Conservation (phyloP, 352 stramenopile genomes). For the Globisporangium polare region DNA sequence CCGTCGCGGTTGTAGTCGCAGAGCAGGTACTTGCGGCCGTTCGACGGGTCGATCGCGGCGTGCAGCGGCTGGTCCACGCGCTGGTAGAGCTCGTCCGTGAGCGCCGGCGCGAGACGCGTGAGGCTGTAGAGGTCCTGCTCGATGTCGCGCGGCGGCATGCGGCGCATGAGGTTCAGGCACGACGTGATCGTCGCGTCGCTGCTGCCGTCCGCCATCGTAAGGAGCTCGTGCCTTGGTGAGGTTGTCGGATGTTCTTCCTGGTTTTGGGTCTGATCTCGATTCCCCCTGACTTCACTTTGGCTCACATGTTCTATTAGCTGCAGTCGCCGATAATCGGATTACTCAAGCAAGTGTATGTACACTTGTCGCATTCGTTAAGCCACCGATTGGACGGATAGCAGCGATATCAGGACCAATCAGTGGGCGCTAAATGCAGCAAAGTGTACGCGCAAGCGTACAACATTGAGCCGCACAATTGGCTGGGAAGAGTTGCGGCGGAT, state of each 20-base stretch:
- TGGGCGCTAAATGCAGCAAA: background rate
- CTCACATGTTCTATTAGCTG: too few relatives aligned
- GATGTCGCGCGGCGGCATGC: conserved; percentile 84
- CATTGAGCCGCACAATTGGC: conserved; percentile 15
- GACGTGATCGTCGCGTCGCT: conserved; percentile 55
- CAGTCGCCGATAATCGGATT: too few relatives aligned
- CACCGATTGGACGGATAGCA: too few relatives aligned
- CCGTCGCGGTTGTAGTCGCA: conserved; percentile 96
- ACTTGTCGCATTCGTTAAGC: too few relatives aligned
- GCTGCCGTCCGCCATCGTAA: conserved; percentile 21
- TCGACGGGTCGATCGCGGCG: conserved; percentile 78
- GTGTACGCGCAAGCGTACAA: background rate
- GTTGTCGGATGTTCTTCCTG: too few relatives aligned
- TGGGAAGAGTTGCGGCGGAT: conserved; percentile 25
- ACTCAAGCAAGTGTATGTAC: too few relatives aligned
- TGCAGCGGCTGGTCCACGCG: conserved; percentile 91
- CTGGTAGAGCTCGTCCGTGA: conserved; percentile 91
- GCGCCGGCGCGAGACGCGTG: conserved; percentile 69
- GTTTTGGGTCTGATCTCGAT: background rate
- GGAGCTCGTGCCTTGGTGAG: too few relatives aligned
- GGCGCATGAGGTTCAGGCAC: conserved; percentile 88
- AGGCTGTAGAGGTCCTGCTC: conserved; percentile 84
- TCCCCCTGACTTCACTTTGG: background rate
- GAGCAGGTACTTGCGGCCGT: conserved; percentile 89
- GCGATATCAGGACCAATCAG: too few relatives aligned